Base-by-base conservation (phyloP, 495 filamentous ascomycete genomes). In the Chlorociboria aeruginascens region DNA sequence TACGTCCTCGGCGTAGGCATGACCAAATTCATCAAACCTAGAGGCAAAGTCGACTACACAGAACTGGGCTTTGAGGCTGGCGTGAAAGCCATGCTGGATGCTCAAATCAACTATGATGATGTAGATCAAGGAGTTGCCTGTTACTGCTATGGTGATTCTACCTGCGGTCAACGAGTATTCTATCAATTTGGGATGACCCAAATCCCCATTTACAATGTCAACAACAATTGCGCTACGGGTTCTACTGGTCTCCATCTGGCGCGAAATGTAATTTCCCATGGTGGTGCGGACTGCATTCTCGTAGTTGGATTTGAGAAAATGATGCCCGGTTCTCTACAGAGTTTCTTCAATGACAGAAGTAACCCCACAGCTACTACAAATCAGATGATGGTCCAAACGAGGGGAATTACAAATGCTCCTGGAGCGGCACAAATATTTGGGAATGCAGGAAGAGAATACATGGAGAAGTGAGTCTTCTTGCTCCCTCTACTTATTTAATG, bases 231-330 rank as follows among this genome's bases (percentile, higher is more conserved):
- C 73, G 83, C 85, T 0, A 97, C 92, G 1, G 92, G 92, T 2
- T 84, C 79, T 0, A 95, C 92, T 0, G 92, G 92, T 25, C 67
- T 97, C 36, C 76, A 80, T 53, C 81, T 97, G 79, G 92, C 78
- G 3, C 74, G 89, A 29, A 84, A 79, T 31, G 70, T 92, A 69
- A 85, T 96, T 51, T 70, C 79, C 9, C 70, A 84, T 57, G 88
- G 89, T 17, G 82, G 76, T 3, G 84, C 85, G 2, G 83, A 95
- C 62, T 92, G 86, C 58, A 78, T 92, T 4, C 67, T 98, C 34
- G 89, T 96, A 7, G 78, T 97, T 12, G 92, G 92, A 3, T 98
- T 95, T 53, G 92, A 98, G 72, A 96, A 95, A 77, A 98, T 98
- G 92, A 85, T 77, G 64, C 81, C 85, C 0, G 92, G 92, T n/a